Conservation (phyloP, 441 rosid genomes). For the Pelargonium citronellum region DNA sequence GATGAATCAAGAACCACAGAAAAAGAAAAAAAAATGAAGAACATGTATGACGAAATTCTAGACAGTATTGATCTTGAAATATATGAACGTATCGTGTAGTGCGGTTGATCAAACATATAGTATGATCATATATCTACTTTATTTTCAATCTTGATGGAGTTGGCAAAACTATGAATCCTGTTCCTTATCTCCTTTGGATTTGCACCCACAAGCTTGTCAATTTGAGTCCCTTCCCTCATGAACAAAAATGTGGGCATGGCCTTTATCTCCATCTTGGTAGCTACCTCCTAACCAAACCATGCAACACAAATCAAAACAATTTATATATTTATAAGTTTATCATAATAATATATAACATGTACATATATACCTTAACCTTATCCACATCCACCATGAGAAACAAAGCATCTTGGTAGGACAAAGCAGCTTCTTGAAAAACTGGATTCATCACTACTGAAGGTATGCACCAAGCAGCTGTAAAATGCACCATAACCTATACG, state of each 20-base stretch:
- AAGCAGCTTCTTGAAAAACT: slow-evolving; percentile 61
- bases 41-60: too few species aligned
- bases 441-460: slow-evolving; percentile 92
- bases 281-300: slow-evolving; percentile 50
- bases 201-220: slow-evolving; percentile 80
- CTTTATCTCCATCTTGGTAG: slow-evolving; percentile 51
- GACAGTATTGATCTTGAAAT: too few species aligned
- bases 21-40: too few species aligned
- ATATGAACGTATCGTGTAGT: too few species aligned
- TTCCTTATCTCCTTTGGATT: slow-evolving; percentile 82
- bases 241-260: slow-evolving; percentile 92
- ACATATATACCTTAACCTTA: slow-evolving; percentile 57
- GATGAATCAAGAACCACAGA: too few species aligned
- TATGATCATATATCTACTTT: neutral
- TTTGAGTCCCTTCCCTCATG: slow-evolving; percentile 51
- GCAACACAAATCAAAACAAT: neutral
- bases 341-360: too few species aligned
- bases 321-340: too few species aligned
- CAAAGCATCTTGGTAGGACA: slow-evolving; percentile 50
- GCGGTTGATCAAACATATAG: too few species aligned
- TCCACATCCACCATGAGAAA: slow-evolving; percentile 88
- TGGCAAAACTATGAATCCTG: slow-evolving; percentile 57
- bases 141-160: slow-evolving; percentile 23
- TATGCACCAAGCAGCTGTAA: slow-evolving; percentile 85
- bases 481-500: slow-evolving; percentile 66